Base-by-base conservation (phyloP, 371 early-diverging fungal species). In the Actinomortierella ambigua region DNA sequence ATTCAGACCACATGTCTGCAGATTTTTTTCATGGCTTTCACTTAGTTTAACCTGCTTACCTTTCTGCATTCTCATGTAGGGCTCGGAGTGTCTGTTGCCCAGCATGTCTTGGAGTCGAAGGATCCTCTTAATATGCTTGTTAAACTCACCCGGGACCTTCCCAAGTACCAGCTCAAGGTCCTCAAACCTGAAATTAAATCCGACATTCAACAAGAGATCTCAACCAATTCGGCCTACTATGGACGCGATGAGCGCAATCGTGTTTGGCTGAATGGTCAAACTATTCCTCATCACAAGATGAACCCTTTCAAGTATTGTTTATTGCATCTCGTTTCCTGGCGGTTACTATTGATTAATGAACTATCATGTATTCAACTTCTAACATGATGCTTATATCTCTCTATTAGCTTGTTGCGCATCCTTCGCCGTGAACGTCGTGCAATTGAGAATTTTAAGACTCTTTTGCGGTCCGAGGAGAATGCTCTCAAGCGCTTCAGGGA, bases 141-240 rank as follows among this genome's bases (percentile, higher is more conserved):
- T 18, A 84, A 83, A 56, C 60, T 95, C 5, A 66, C 87, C 0
- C 93, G 93, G 62, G 89, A 95, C 67, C 90, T 95, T 62, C 97
- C 95, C 0, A 91, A 91, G 62, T 90, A 93, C 63, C 90, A 93
- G 6, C 89, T 90, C 60, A 68, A 84, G 40, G 67, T 96, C 29
- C 82, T 85, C 9, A 76, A 81, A 17, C 41, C 83, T 17, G 67
- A 70, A 3, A 24, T 82, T 22, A 61, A 84, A 51, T 29, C 54
- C 1, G 55, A 66, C 14, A 56, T 80, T 15, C 61, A 40, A 15
- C 42, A 59, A 13, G 80, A 82, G 48, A 63, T 86, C 27, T 40
- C 55, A 5, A 54, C 47, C 0, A 85, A 90, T 53, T 68, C 71
- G 50, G 48, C 39, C 2, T 53, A 56, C 3, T 44, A 59, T 5